phyloP scores from a whole-genome alignment of 108 stramenopile genomes.

The Pseudonitzschia multistriata region DNA sequence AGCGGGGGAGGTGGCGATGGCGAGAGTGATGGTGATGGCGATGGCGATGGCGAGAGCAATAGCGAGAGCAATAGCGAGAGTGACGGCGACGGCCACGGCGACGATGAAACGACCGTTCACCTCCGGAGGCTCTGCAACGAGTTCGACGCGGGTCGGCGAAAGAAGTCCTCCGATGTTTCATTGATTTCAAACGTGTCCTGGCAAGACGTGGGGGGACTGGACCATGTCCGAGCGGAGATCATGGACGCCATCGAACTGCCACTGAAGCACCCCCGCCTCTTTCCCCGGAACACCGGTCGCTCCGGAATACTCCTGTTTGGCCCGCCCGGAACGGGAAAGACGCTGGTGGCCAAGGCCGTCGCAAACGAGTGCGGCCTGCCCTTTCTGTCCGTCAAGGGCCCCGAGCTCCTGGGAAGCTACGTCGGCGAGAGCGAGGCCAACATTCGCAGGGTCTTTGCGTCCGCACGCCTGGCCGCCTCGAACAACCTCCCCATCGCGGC shows the following conservation, averaged over 20 bases:
- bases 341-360: slow-evolving; percentile 98
- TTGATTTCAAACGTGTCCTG: slow-evolving; percentile 74
- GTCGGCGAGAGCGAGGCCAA: slow-evolving; percentile 98
- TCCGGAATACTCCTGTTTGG: slow-evolving; percentile 92
- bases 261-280: slow-evolving; percentile 92
- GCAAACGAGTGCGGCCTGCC: slow-evolving; percentile 96
- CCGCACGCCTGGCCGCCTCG: slow-evolving; percentile 67
- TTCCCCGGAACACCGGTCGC: slow-evolving; percentile 66
- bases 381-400: slow-evolving; percentile 94
- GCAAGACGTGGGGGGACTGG: slow-evolving; percentile 96
- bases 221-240: slow-evolving; percentile 92
- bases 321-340: slow-evolving; percentile 93
- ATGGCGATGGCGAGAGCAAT: background rate
- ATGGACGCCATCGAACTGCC: slow-evolving; percentile 98
- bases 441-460: slow-evolving; percentile 82
- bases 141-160: slow-evolving; percentile 21
- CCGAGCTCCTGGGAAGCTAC: slow-evolving; percentile 92
- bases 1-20: background rate
- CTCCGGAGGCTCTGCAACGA: slow-evolving; percentile 32
- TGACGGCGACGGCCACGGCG: background rate
- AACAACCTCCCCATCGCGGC: slow-evolving; percentile 38
- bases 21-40: background rate
- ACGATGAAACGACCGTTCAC: background rate
- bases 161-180: slow-evolving; percentile 18
- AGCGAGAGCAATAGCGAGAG: too few species aligned